Evolutionary conservation across 2,329 filamentous ascomycete species (phyloP).

Genomic region (Apiospora marii): DNA sequence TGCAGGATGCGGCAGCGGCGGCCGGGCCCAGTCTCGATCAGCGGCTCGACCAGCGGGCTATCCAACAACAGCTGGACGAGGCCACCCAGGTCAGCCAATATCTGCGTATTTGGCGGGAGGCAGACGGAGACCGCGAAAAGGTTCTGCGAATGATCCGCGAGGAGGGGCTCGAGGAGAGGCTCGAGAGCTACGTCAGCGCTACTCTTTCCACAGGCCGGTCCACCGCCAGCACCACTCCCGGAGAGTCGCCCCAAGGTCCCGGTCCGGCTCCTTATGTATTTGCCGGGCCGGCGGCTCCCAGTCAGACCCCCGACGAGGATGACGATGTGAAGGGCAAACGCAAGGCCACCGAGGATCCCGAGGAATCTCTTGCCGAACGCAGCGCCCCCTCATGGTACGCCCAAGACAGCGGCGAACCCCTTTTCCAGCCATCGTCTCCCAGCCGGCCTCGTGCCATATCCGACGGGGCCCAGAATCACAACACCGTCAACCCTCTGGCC

Average conservation of each 20-base stretch:
- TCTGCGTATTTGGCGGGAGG: constrained; percentile 65
- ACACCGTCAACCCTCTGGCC: constrained; percentile 59
- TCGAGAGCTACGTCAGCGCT: constrained; percentile 66
- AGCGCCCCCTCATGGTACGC: constrained; percentile 9
- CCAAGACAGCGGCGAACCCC: background rate
- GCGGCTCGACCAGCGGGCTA: background rate
- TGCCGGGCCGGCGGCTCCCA: background rate
- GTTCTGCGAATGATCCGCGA: constrained; percentile 68
- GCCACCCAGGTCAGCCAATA: constrained; percentile 45
- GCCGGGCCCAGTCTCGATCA: background rate
- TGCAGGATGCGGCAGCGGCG: background rate
- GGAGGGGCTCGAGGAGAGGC: constrained; percentile 64
- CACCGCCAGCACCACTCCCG: background rate
- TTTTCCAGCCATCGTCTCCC: constrained; percentile 21
- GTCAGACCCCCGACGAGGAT: background rate
- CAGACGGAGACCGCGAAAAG: constrained; percentile 64
- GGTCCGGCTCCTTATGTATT: background rate
- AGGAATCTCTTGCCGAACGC: background rate
- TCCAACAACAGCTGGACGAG: constrained; percentile 9
- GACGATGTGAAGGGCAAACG: constrained; percentile 32
- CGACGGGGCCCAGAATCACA: constrained; percentile 58
- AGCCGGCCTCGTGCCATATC: constrained; percentile 61
- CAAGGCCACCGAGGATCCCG: constrained; percentile 30
- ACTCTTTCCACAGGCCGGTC: constrained; percentile 48
- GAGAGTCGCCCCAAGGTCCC: background rate